Evolutionary conservation across 352 stramenopile genomes (phyloP).

Genomic region (Phytophthora aleatoria): DNA sequence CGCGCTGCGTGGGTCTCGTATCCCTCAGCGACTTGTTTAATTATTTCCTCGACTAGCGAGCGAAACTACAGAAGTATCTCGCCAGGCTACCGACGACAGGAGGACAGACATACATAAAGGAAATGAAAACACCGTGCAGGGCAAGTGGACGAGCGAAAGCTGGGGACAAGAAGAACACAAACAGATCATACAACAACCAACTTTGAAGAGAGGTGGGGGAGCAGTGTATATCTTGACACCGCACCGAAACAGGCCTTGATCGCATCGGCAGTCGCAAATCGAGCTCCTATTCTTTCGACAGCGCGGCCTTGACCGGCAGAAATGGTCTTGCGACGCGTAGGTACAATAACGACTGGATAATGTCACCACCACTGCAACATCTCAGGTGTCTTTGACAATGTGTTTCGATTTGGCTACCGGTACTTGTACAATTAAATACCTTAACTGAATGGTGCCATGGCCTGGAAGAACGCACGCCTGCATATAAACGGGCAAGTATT

Average conservation of each 20-base stretch:
- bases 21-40: slow-evolving; percentile 91
- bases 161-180: slow-evolving; percentile 32
- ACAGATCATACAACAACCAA: slow-evolving; percentile 41
- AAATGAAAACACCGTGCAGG: slow-evolving; percentile 29
- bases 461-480: not conserved
- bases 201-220: slow-evolving; percentile 25
- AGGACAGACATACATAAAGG: slow-evolving; percentile 19
- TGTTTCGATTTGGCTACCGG: too few relatives aligned
- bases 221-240: slow-evolving; percentile 11
- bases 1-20: slow-evolving; percentile 81
- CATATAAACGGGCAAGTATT: slow-evolving; percentile 1
- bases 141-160: slow-evolving; percentile 13
- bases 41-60: slow-evolving; percentile 88
- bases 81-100: slow-evolving; percentile 16
- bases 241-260: too few relatives aligned
- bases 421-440: too few relatives aligned
- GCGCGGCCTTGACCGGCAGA: too few relatives aligned
- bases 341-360: not conserved
- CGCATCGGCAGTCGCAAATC: too few relatives aligned
- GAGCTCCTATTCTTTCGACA: too few relatives aligned
- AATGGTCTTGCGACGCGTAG: too few relatives aligned
- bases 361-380: slow-evolving; percentile 1
- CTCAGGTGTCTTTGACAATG: too few relatives aligned
- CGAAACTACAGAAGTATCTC: slow-evolving; percentile 23
- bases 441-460: too few relatives aligned